phyloP scores from a whole-genome alignment of 1,139 yeast species.

The Blastobotrys apis region DNA sequence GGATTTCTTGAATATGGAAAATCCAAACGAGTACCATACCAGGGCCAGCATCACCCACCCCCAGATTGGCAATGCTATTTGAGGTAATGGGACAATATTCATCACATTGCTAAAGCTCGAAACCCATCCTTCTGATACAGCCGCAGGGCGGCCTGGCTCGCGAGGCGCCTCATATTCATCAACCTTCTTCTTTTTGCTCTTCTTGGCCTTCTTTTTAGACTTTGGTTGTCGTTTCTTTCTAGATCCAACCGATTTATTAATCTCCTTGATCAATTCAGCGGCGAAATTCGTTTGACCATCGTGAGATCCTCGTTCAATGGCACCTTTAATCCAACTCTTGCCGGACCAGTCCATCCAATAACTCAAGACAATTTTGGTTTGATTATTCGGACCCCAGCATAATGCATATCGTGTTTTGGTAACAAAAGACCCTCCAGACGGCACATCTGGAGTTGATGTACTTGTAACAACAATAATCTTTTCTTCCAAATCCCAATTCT shows the following conservation, averaged over 20 bases:
- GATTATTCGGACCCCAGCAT: slow-evolving; percentile 73
- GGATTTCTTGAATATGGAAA: too few species aligned
- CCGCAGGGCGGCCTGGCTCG: background rate
- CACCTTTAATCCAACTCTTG: slow-evolving; percentile 88
- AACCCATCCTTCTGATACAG: background rate
- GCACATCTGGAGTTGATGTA: slow-evolving; percentile 90
- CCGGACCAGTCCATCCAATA: slow-evolving; percentile 80
- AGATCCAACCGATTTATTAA: slow-evolving; percentile 44
- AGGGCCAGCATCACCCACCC: slow-evolving; percentile 19
- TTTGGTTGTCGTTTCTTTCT: slow-evolving; percentile 18
- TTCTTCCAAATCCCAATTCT: slow-evolving; percentile 56
- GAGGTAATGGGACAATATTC: slow-evolving; percentile 19
- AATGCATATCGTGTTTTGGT: slow-evolving; percentile 62
- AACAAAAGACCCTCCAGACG: slow-evolving; percentile 80
- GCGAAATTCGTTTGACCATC: slow-evolving; percentile 83
- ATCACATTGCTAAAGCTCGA: background rate
- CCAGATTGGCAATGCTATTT: slow-evolving; percentile 21
- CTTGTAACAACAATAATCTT: slow-evolving; percentile 58
- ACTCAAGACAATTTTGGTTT: slow-evolving; percentile 63
- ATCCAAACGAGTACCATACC: slow-evolving; percentile 21
- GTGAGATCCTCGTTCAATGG: slow-evolving; percentile 85
- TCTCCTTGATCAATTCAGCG: slow-evolving; percentile 53
- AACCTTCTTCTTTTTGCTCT: slow-evolving; percentile 13
- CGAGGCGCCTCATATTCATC: background rate
- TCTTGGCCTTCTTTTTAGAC: slow-evolving; percentile 25